Percentiles rank a stretch among this genome's conserved stretches.
Evolutionary conservation across 306 rosid species (phyloP).

Genomic region (Inga laurina): DNA sequence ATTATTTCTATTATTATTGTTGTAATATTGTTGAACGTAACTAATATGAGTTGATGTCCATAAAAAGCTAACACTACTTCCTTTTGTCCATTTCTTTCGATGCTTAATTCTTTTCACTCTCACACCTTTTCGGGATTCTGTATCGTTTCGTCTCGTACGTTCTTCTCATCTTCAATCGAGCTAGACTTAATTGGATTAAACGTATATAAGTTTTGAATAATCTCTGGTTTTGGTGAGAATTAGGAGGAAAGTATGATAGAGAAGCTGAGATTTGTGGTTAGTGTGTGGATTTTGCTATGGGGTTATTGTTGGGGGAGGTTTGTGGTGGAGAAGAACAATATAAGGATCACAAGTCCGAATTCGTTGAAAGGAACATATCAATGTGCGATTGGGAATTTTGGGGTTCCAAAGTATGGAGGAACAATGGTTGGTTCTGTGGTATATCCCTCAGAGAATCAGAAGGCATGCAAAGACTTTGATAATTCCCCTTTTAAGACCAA

Average conservation of each 20-base stretch:
- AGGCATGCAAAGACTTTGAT: slow-evolving; percentile 71
- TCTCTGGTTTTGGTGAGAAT: slow-evolving; percentile 13
- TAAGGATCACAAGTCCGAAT: slow-evolving; percentile 67
- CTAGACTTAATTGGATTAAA: neutral
- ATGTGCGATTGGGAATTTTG: slow-evolving; percentile 97
- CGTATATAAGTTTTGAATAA: neutral
- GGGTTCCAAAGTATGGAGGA: slow-evolving; percentile 94
- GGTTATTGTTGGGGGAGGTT: slow-evolving; percentile 69
- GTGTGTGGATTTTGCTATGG: slow-evolving; percentile 54
- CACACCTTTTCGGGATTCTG: neutral
- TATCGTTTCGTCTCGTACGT: neutral
- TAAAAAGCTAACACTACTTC: neutral
- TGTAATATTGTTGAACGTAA: slow-evolving; percentile 33
- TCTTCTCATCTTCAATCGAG: neutral
- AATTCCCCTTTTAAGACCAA: slow-evolving; percentile 62
- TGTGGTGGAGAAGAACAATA: slow-evolving; percentile 94
- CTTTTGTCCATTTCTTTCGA: slow-evolving; percentile 42
- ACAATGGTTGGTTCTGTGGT: slow-evolving; percentile 74
- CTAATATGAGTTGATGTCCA: neutral
- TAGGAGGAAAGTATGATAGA: slow-evolving; percentile 40
- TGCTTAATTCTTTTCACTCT: slow-evolving; percentile 21
- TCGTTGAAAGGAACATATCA: slow-evolving; percentile 66
- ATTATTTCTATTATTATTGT: slow-evolving; percentile 13
- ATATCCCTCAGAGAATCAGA: slow-evolving; percentile 78
- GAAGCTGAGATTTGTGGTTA: slow-evolving; percentile 43